Evolutionary conservation across 192 early-diverging fungal species (phyloP).

Genomic region (Kickxella alabastrina): DNA sequence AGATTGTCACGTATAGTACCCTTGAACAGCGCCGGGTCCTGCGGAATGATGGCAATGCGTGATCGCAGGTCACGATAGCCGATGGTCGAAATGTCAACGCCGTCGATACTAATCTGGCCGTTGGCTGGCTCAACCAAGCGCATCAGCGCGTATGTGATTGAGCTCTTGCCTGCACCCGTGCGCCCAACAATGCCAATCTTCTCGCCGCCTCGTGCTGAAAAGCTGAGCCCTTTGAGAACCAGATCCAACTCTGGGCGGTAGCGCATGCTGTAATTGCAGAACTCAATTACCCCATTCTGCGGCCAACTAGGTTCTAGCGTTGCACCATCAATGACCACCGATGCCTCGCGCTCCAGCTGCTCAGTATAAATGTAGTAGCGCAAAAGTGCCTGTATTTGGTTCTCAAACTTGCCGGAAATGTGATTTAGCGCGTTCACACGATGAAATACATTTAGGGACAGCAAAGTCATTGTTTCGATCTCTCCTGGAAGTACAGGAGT

Average conservation of each 20-base stretch:
- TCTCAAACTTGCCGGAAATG: too few species aligned
- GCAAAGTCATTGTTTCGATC: too few species aligned
- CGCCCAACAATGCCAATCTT: conserved; percentile 11
- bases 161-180: conserved; percentile 65
- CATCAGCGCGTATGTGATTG: conserved; percentile 24
- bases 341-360: background rate
- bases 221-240: background rate
- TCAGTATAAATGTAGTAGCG: background rate
- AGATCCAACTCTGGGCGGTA: background rate
- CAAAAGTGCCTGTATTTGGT: too few species aligned
- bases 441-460: too few species aligned
- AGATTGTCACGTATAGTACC: conserved; percentile 58
- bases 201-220: background rate
- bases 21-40: conserved; percentile 70
- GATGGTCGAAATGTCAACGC: conserved; percentile 53
- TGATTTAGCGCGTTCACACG: too few species aligned
- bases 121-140: conserved; percentile 45
- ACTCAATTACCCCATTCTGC: background rate
- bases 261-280: background rate
- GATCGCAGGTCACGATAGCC: conserved; percentile 48
- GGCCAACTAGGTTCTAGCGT: background rate
- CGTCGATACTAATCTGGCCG: conserved; percentile 62
- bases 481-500: too few species aligned
- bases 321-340: background rate
- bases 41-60: conserved; percentile 74